Evolutionary conservation across 2,329 filamentous ascomycete genomes (phyloP).

Genomic region (Cordyceps javanica): DNA sequence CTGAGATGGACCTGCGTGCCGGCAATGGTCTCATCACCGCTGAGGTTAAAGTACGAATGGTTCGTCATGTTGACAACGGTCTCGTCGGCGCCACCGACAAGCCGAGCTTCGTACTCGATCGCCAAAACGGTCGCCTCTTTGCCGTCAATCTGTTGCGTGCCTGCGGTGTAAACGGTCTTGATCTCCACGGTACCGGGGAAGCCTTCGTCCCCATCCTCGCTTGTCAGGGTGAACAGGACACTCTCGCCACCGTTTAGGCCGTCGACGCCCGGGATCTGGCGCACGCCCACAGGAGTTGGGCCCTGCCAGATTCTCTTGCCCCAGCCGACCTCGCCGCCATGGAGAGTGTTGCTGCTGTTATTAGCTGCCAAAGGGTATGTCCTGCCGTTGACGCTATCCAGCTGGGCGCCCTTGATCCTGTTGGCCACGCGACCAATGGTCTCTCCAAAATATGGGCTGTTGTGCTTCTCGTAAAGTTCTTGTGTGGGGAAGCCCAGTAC

Average conservation of each 20-base stretch:
- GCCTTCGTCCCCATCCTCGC: conserved; percentile 78
- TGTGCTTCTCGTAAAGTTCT: conserved; percentile 68
- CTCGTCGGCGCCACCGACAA: conserved; percentile 76
- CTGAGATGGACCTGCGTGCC: conserved; percentile 62
- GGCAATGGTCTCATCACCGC: conserved; percentile 44
- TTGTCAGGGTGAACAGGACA: conserved; percentile 59
- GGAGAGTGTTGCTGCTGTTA: conserved; percentile 69
- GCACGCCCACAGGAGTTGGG: conserved; percentile 53
- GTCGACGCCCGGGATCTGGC: conserved; percentile 43
- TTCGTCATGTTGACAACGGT: conserved; percentile 92
- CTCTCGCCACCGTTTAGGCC: conserved; percentile 56
- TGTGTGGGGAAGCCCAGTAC: conserved; percentile 78
- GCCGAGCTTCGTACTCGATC: conserved; percentile 84
- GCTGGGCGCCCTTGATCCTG: conserved; percentile 65
- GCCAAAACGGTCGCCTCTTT: conserved; percentile 65
- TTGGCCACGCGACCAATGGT: conserved; percentile 86
- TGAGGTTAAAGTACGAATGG: conserved; percentile 75
- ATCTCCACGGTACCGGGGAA: conserved; percentile 82
- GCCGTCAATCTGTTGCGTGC: conserved; percentile 56
- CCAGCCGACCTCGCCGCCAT: conserved; percentile 72
- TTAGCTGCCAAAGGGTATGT: conserved; percentile 68
- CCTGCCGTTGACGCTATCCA: conserved; percentile 65
- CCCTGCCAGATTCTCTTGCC: conserved; percentile 73
- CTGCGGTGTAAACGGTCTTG: conserved; percentile 71
- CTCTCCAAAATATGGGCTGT: conserved; percentile 79